Percentiles rank a stretch among this genome's conserved stretches.
Conservation (phyloP, 2,329 filamentous ascomycete species). For the Xylaria arbuscula region DNA sequence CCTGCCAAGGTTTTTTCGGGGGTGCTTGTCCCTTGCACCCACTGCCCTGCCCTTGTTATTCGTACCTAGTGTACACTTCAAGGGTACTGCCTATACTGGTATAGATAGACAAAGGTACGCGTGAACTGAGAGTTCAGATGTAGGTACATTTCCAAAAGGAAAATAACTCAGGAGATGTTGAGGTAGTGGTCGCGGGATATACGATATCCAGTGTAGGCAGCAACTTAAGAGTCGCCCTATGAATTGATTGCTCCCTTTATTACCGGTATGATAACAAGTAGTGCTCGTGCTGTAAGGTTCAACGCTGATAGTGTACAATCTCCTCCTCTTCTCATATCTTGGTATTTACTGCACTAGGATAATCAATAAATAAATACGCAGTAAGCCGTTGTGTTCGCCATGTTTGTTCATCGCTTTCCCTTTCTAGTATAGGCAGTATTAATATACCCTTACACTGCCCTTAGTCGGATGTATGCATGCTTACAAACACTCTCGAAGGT, state of each 20-base stretch:
- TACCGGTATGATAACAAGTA: too few relatives aligned
- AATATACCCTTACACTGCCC: too few relatives aligned
- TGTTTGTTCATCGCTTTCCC: conserved; percentile 4
- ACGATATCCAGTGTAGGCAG: too few relatives aligned
- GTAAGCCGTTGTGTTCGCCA: neutral
- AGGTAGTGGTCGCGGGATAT: too few relatives aligned
- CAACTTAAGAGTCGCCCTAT: too few relatives aligned
- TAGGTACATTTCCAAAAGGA: too few relatives aligned
- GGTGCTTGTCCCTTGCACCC: neutral
- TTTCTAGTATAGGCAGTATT: conserved; percentile 1
- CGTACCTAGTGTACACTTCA: neutral
- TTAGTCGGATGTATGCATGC: neutral
- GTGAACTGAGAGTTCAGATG: too few relatives aligned
- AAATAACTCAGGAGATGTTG: too few relatives aligned
- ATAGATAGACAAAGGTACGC: too few relatives aligned
- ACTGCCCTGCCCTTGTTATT: neutral
- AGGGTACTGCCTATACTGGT: neutral
- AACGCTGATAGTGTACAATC: conserved; percentile 1
- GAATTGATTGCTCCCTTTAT: too few relatives aligned
- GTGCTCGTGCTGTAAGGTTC: too few relatives aligned
- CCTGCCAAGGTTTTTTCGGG: conserved; percentile 25
- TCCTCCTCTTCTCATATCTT: neutral
- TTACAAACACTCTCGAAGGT: conserved; percentile 14
- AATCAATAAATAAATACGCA: neutral
- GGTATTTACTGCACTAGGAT: neutral